Evolutionary conservation across 2,329 filamentous ascomycete genomes (phyloP), one percentile per base, ranked within the genome.

Genomic region (Fusarium albosuccineum): DNA sequence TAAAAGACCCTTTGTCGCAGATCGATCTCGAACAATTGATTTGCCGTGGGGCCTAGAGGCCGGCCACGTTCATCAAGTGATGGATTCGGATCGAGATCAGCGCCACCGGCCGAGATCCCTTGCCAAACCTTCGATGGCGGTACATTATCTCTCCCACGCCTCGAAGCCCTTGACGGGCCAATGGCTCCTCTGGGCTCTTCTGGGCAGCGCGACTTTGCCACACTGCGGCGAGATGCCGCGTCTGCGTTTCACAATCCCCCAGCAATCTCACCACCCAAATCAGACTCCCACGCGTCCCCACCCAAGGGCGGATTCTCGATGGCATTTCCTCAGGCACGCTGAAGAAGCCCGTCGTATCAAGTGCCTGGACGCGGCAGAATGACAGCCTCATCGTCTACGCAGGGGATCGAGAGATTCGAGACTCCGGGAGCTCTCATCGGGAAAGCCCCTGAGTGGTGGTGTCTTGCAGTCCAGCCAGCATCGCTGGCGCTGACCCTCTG

Each of bases 81-180:
- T 45, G 48, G 42, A 48, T 41, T 50, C 52, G 53, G 52, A 71
- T 72, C 70, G 63, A 68, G 67, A 72, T 72, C 50, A 55, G 65
- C 64, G 67, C 70, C 70, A 69, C 63, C 49, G 34, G 49, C 52
- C 44, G 53, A 68, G 66, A 70, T 73, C 63, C 64, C 68, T 57
- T 57, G 41, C 68, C 57, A 66, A 64, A 64, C 50, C 56, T 54
- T 62, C 66, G 70, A 73, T 70, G 66, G 36, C 51, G 54, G 8
- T 61, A 40, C n/a, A 54, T 56, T 56, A 45, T 70, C 46, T 52
- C 13, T 42, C 39, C 36, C 54, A 39, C 57, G 49, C 9, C 9
- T 16, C 22, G 50, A 34, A 48, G 30, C 53, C 29, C 39, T 30
- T 10, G 29, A 39, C 34, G 27, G 26, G 42, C 44, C 42, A 29